These are phyloP conservation scores for Acidiella bohemica DNA, from an alignment of 495 filamentous ascomycete genomes.

Conservation along the genomic window DNA sequence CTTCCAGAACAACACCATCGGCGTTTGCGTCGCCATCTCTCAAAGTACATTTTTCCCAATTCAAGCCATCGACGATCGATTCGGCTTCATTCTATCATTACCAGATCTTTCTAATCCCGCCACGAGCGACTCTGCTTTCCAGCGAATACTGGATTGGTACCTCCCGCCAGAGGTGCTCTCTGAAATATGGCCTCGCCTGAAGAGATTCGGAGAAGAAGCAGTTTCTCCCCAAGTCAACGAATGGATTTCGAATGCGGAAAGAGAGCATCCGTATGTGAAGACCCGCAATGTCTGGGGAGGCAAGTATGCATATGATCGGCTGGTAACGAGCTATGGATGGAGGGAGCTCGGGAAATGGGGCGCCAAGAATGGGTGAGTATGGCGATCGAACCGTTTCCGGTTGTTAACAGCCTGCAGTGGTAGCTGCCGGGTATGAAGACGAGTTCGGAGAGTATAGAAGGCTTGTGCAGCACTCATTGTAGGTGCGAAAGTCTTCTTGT, in stretches of 20 bases:
- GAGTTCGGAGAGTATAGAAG: slow-evolving; percentile 6
- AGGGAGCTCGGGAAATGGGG: slow-evolving; percentile 9
- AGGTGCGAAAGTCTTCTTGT: not conserved
- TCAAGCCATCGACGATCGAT: too few relatives aligned
- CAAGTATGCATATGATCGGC: slow-evolving; percentile 6
- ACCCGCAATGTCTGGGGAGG: slow-evolving; percentile 12
- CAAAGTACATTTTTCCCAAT: too few relatives aligned
- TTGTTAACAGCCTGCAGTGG: not conserved
- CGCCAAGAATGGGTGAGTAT: slow-evolving; percentile 5
- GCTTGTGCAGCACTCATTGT: slow-evolving; percentile 13
- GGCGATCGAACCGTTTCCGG: too few relatives aligned
- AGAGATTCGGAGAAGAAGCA: slow-evolving; percentile 10
- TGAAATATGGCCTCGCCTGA: not conserved
- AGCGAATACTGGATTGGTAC: slow-evolving; percentile 10
- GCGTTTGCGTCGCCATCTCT: too few relatives aligned
- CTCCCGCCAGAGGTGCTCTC: not conserved
- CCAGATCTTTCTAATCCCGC: slow-evolving; percentile 9
- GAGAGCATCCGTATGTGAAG: slow-evolving; percentile 11
- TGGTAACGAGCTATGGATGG: slow-evolving; percentile 14
- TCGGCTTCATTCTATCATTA: slow-evolving; percentile 11
- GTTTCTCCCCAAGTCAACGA: slow-evolving; percentile 13
- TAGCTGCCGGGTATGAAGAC: slow-evolving; percentile 6
- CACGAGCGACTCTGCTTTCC: slow-evolving; percentile 6
- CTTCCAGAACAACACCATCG: too few relatives aligned
- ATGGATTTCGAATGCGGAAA: slow-evolving; percentile 10